Conservation (phyloP, 345 rosid genomes). For the Acer campestre region DNA sequence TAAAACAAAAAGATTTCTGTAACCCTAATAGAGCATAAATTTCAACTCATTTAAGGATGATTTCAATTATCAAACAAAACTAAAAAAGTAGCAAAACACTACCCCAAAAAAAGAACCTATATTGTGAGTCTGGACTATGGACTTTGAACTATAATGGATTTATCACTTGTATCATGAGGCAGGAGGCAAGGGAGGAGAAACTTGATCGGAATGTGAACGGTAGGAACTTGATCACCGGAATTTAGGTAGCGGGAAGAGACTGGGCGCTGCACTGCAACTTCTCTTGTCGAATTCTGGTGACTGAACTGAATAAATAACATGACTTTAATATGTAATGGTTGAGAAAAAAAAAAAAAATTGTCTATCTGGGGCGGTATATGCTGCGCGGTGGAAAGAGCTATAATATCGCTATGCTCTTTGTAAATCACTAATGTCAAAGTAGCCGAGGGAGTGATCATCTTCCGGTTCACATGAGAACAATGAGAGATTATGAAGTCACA, state of each 20-base stretch:
- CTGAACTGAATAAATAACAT: conserved; percentile 7
- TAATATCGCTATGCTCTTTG: neutral
- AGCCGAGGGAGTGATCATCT: conserved; percentile 1
- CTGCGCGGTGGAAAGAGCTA: neutral
- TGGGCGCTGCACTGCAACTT: neutral
- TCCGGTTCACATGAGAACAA: neutral
- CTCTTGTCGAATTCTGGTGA: conserved; percentile 3
- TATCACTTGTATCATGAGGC: neutral
- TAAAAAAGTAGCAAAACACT: neutral
- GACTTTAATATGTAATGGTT: neutral
- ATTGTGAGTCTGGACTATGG: neutral
- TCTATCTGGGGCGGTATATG: neutral
- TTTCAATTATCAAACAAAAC: conserved; percentile 4
- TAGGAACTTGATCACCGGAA: conserved; percentile 3
- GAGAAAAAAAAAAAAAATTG: neutral
- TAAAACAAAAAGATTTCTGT: neutral
- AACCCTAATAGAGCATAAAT: neutral
- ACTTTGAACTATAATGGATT: neutral
- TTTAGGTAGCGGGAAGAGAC: neutral
- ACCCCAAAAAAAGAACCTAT: neutral
- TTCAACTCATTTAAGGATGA: neutral
- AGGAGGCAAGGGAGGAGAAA: neutral
- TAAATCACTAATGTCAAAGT: neutral
- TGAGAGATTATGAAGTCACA: neutral
- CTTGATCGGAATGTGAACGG: neutral